These are phyloP conservation scores for Capsicum rhomboideum DNA, from an alignment of 257 asterid species.

Conservation along the genomic window DNA sequence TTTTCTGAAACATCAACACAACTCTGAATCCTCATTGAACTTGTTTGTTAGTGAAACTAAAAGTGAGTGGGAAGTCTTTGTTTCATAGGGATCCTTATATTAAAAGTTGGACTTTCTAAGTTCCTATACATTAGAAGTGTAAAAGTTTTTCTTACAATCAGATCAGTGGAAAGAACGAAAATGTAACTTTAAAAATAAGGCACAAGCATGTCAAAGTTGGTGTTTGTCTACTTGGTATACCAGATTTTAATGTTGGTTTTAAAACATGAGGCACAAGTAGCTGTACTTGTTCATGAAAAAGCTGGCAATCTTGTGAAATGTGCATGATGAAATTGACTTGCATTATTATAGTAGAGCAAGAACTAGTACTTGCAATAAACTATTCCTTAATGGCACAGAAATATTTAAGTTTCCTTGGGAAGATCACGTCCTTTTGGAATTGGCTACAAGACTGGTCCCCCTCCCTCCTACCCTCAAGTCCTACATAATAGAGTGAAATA, in stretches of 20 bases:
- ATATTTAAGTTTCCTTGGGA: neutral
- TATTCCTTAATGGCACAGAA: neutral
- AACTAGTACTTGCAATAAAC: neutral
- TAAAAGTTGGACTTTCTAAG: neutral
- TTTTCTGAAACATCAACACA: neutral
- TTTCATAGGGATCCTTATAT: neutral
- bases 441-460: neutral
- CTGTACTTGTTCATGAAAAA: slow-evolving; percentile 4
- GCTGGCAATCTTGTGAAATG: slow-evolving; percentile 16
- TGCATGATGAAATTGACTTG: slow-evolving; percentile 8
- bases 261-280: slow-evolving; percentile 2
- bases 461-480: neutral
- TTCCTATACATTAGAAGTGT: neutral
- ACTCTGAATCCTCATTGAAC: neutral
- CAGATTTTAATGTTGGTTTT: neutral
- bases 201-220: too few species aligned
- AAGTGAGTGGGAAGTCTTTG: neutral
- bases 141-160: neutral
- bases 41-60: too few species aligned
- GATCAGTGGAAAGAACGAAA: too few species aligned
- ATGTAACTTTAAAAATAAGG: too few species aligned
- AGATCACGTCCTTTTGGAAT: neutral
- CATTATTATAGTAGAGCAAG: neutral
- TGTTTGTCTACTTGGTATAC: neutral
- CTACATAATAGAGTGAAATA: neutral